Conservation (phyloP, 306 rosid species). For the Clitoria ternatea region DNA sequence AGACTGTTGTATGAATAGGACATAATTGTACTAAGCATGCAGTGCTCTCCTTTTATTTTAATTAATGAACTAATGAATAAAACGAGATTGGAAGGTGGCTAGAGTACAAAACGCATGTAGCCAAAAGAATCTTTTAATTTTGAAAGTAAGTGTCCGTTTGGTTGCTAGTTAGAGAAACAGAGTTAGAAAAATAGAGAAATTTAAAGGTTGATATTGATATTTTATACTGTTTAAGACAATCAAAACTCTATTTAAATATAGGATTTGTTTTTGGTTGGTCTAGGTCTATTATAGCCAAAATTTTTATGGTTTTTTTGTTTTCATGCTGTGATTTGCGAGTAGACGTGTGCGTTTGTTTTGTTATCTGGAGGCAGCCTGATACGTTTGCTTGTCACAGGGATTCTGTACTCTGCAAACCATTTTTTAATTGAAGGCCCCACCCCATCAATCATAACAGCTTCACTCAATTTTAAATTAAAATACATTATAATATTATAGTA, state of each 20-base stretch:
- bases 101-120: neutral
- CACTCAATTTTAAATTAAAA: no score
- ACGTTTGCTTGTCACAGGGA: neutral
- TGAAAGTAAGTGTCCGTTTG: neutral
- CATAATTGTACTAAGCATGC: neutral
- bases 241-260: no score
- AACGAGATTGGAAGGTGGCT: neutral
- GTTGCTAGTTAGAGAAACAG: no score
- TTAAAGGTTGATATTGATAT: no score
- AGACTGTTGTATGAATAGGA: neutral
- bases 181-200: no score
- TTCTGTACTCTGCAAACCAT: neutral
- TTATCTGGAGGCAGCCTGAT: neutral
- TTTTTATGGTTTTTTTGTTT: neutral
- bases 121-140: slow-evolving; percentile 34
- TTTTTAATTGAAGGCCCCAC: no score
- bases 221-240: no score
- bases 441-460: no score
- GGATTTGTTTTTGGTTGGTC: no score
- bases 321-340: neutral
- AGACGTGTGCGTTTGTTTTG: neutral
- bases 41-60: neutral
- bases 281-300: neutral
- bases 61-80: no score
- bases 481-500: no score